Base-by-base conservation (phyloP, 2,329 filamentous ascomycete species). In the Fusarium zealandicum region DNA sequence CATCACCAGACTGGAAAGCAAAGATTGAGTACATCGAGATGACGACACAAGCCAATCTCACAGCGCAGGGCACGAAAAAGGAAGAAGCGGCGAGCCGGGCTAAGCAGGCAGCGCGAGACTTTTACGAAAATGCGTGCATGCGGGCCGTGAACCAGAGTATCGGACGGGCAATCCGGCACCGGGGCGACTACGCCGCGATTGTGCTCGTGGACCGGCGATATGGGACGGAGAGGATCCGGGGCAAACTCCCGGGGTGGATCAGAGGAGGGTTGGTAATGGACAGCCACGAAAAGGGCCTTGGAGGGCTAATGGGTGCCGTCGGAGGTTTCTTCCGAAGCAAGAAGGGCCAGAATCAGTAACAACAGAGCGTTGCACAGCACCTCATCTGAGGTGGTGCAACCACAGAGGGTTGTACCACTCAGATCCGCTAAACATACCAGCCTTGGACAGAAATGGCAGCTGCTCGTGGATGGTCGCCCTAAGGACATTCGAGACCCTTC, bases 121-220 rank as follows among this genome's bases (percentile, higher is more conserved):
- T 91, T 69, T 96, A 96, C 70, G 92, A 97, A 72, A 98, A 98
- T 70, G 86, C 91, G 0, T 97, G 93, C 72, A 97, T 99, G 93
- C 83, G 95, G 32, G 92, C 93, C 5, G 95, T 99, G 5, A 99
- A 99, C 72, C 95, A 99, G 77, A 95, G 91, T 69, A 93, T 99
- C 64, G 95, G 95, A 1, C 81, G 95, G 53, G 95, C 92, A 1
- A 97, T 99, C 66, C 81, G 95, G 39, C 95, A 99, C 71, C 83
- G 82, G 49, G 85, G 84, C 18, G 95, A 99, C 74, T 98, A 96
- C 74, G 95, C 95, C 5, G 87, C 90, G 13, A 97, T 99, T 59
- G 76, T 97, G 51, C 82, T 99, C 69, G 78, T 95, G 28, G 95
- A 99, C 73, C 80, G 83, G 59, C 80, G 95, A 44, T 99, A 95